Percentiles rank a stretch among this genome's conserved stretches.
These are phyloP conservation scores for Rehmannia glutinosa DNA, from an alignment of 257 asterid genomes.

Conservation along the genomic window DNA sequence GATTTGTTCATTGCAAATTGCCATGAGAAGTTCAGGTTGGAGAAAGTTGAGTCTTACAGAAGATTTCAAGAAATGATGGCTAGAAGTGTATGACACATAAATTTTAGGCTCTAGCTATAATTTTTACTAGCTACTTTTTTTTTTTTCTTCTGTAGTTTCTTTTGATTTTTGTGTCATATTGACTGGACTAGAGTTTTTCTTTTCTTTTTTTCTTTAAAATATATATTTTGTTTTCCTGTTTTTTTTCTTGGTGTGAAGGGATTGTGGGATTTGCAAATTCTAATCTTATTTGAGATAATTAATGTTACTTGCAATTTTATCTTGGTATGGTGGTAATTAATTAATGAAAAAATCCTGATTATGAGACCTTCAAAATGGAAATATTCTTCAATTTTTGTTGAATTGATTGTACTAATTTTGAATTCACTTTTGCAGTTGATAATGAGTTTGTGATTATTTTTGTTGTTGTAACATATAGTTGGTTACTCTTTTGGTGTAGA, in stretches of 20 bases:
- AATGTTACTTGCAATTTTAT: too few species aligned
- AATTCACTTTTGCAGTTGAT: too few species aligned
- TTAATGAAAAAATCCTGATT: too few species aligned
- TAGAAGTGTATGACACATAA: conserved; percentile 75
- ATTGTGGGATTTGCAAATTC: conserved; percentile 35
- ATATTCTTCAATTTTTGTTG: too few species aligned
- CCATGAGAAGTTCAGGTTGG: conserved; percentile 89
- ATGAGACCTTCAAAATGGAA: too few species aligned
- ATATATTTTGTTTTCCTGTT: not conserved
- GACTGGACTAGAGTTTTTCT: not conserved
- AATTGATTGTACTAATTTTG: too few species aligned
- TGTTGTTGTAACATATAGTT: too few species aligned
- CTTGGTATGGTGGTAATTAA: too few species aligned
- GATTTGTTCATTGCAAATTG: conserved; percentile 83
- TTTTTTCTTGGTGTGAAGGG: conserved; percentile 6
- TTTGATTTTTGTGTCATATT: conserved; percentile 4
- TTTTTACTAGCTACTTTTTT: not conserved
- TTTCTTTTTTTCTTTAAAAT: not conserved
- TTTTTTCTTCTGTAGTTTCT: not conserved
- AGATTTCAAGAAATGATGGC: conserved; percentile 92
- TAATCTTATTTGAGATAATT: too few species aligned
- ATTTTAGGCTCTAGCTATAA: not conserved
- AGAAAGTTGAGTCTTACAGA: conserved; percentile 79
- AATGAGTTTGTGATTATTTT: too few species aligned
- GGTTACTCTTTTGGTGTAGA: too few species aligned